Evolutionary conservation across 176 grass and related monocot genomes (phyloP).

Genomic region (Melocanna baccifera): DNA sequence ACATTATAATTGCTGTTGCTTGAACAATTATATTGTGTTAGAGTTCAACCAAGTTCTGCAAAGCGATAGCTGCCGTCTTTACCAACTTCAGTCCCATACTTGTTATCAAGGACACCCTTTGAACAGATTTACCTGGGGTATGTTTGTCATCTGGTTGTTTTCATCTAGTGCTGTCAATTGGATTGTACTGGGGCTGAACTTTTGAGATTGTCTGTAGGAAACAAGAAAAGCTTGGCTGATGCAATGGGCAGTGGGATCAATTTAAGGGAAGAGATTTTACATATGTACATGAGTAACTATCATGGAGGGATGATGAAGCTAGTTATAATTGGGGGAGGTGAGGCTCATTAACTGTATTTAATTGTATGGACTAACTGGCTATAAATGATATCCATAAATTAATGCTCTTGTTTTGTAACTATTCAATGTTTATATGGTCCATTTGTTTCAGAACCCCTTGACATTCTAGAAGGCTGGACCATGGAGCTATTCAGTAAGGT

Average conservation of each 20-base stretch:
- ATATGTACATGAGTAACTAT: constrained; percentile 74
- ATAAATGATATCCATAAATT: constrained; percentile 15
- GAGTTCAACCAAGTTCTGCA: constrained; percentile 94
- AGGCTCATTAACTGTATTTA: constrained; percentile 26
- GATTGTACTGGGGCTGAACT: constrained; percentile 31
- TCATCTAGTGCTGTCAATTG: background rate
- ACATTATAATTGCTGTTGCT: constrained; percentile 22
- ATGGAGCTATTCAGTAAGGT: constrained; percentile 87
- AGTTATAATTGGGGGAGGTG: constrained; percentile 94
- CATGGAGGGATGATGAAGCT: constrained; percentile 84
- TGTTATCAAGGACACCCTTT: constrained; percentile 72
- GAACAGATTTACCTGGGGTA: constrained; percentile 98
- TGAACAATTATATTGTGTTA: constrained; percentile 38
- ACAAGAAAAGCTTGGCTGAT: constrained; percentile 94
- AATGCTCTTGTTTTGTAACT: constrained; percentile 23
- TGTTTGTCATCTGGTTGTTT: constrained; percentile 27
- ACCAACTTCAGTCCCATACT: constrained; percentile 87
- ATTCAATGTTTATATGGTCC: constrained; percentile 18
- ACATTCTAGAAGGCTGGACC: constrained; percentile 81
- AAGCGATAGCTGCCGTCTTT: constrained; percentile 78
- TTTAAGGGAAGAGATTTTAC: constrained; percentile 84
- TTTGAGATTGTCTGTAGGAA: constrained; percentile 58
- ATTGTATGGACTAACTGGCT: background rate
- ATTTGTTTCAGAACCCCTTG: constrained; percentile 76
- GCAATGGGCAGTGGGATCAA: constrained; percentile 82